Base-by-base conservation (phyloP, 2,329 filamentous ascomycete genomes). In the Cytospora chrysosperma region DNA sequence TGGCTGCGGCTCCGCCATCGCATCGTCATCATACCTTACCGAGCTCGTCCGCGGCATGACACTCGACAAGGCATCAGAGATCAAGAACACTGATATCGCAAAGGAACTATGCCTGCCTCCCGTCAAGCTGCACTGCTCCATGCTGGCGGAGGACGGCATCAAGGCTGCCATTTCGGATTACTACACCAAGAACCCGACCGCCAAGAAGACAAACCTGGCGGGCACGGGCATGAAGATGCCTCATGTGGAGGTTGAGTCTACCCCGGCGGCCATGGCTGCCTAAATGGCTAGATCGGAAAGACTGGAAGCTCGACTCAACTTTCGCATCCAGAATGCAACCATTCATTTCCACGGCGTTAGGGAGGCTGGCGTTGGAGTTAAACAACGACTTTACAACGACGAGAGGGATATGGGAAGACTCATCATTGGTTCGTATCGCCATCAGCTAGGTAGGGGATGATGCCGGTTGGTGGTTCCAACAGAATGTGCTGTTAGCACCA, bases 1-100 rank as follows among this genome's bases (percentile, higher is more conserved):
- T 74, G 93, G 93, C 51, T 97, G 93, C 76, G 93, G 93, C 61
- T 93, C 89, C 32, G 95, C 95, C 68, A 99, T 99, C 77, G 95
- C 95, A 51, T 94, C 90, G 68, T 96, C 91, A 65, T 95, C 90
- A 74, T 99, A 99, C 76, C 79, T 99, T 72, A 99, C 95, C 10
- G 93, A 97, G 78, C 82, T 99, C 65, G 93, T 99, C 67, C 87
- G 92, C 68, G 95, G 95, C 66, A 99, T 98, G 94, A 96, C 90
- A 17, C 79, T 99, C 69, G 95, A 99, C 71, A 92, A 99, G 76
- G 95, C 96, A 37, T 88, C 88, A 61, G 89, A 90, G 79, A 91
- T 99, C 71, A 90, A 92, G 81, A 99, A 99, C 79, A 97, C 94
- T 4, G 93, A 99, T 79, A 99, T 99, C 74, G 95, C 95, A 43